phyloP scores from a whole-genome alignment of 148 eudicot genomes.

The Salicornia ramosissima region DNA sequence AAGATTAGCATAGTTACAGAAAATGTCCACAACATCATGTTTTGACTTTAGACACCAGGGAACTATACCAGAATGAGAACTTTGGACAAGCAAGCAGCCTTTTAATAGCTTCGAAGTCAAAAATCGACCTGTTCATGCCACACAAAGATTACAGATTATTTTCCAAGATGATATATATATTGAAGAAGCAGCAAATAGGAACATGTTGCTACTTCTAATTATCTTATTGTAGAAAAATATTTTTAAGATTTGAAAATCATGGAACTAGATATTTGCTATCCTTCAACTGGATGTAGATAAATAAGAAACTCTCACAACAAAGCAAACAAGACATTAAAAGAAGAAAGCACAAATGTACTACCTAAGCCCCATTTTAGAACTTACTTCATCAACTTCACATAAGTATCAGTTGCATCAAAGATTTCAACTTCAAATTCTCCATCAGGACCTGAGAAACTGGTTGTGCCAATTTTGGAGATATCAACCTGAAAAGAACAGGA shows the following conservation, averaged over 20 bases:
- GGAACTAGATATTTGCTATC: not conserved
- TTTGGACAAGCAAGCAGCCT: conserved; percentile 80
- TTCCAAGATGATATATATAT: conserved; percentile 8
- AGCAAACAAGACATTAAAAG: not conserved
- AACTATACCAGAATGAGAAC: conserved; percentile 71
- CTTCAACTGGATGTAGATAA: not conserved
- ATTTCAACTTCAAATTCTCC: conserved; percentile 92
- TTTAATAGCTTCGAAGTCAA: conserved; percentile 75
- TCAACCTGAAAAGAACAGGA: conserved; percentile 57
- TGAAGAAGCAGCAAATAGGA: too few species aligned
- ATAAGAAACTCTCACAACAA: not conserved
- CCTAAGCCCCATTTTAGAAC: conserved; percentile 19
- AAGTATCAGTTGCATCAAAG: conserved; percentile 89
- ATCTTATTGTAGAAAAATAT: too few species aligned
- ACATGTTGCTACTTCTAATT: too few species aligned
- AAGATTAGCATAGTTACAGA: not conserved
- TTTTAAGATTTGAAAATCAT: too few species aligned
- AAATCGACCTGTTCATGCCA: conserved; percentile 62
- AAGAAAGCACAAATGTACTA: not conserved
- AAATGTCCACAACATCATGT: not conserved
- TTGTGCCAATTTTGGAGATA: conserved; percentile 54
- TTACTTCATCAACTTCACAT: conserved; percentile 92
- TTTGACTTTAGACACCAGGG: too few species aligned
- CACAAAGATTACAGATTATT: conserved; percentile 7
- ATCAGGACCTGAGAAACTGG: conserved; percentile 79